Base-by-base conservation (phyloP, 805 yeast genomes). In the Saturnispora mendoncae region DNA sequence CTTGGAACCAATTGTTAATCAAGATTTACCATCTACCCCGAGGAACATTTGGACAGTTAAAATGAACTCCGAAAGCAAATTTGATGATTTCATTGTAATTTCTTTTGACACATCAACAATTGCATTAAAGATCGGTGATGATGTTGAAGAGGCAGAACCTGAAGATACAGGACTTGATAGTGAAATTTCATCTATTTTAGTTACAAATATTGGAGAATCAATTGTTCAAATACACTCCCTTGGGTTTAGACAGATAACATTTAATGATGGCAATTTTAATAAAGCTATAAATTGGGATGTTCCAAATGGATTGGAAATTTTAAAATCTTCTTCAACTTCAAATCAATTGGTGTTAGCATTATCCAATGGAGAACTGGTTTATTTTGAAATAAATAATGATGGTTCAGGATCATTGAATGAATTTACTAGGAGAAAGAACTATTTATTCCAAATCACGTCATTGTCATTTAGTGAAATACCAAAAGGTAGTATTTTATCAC, bases 121-220 rank as follows among this genome's bases (percentile, higher is more conserved):
- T 43, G 82, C 86, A 0, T 60, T 92, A 14, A 71, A 82, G 2
- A 77, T 85, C 38, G 94, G 92, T 6, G 95, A 84, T 48, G 76
- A 75, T 0, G 84, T 84, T 2, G 87, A 81, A 44, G 87, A 84
- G 51, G 81, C 80, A 7, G 67, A 73, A 1, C 18, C 23, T 10
- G 38, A 33, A 9, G 50, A 54, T 43, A 76, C 88, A 0, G 78
- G 80, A 0, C 64, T 86, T n/a, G 58, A 69, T 1, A 52, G 68
- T 0, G 66, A 69, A 25, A 75, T 74, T 26, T 67, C 73, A 2
- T 86, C 97, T 0, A 51, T 90, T 2, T 74, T 72, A 3, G 78
- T 84, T 0, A 78, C 75, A 35, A 84, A 80, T 50, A 66, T 88
- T 43, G 94, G 94, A 0, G 45, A 47, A 2, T 74, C 90, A 0